These are phyloP conservation scores for Penicillium sp. DNA, from an alignment of 2,329 filamentous ascomycete species.

Conservation along the genomic window DNA sequence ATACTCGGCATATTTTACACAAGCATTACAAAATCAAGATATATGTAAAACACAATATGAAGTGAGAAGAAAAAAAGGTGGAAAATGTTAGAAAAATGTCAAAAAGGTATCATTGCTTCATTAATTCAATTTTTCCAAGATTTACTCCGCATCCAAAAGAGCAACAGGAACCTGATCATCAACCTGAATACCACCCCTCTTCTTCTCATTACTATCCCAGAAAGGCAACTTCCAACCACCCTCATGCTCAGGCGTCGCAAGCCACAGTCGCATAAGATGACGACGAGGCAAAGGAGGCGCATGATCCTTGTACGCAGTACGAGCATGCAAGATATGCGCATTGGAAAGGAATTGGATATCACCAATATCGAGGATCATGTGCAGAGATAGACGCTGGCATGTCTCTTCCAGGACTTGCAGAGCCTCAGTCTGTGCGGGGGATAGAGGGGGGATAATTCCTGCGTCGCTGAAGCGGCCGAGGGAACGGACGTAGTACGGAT, in stretches of 20 bases:
- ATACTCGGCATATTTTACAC: not conserved
- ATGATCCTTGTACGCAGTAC: conserved; percentile 76
- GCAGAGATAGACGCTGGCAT: conserved; percentile 70
- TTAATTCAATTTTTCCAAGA: conserved; percentile 41
- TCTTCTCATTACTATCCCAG: conserved; percentile 78
- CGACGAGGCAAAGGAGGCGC: conserved; percentile 68
- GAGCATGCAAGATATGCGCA: conserved; percentile 75
- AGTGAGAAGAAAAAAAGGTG: not conserved
- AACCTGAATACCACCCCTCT: conserved; percentile 86
- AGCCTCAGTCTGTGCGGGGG: conserved; percentile 67
- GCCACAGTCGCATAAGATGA: conserved; percentile 81
- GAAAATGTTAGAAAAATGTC: too few species aligned
- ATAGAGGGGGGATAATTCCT: conserved; percentile 73
- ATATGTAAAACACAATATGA: not conserved
- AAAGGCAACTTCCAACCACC: conserved; percentile 86
- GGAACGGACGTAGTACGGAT: conserved; percentile 83
- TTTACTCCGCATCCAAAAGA: conserved; percentile 74
- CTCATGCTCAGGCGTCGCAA: conserved; percentile 77
- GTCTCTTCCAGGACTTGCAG: conserved; percentile 72
- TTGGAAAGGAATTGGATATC: conserved; percentile 89
- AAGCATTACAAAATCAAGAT: not conserved
- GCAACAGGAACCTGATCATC: conserved; percentile 75
- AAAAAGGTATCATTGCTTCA: conserved; percentile 17
- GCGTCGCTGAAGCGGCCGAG: conserved; percentile 71
- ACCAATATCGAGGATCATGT: conserved; percentile 84